Conservation (phyloP, 2,329 filamentous ascomycete genomes). For the Biscogniauxia sp. region DNA sequence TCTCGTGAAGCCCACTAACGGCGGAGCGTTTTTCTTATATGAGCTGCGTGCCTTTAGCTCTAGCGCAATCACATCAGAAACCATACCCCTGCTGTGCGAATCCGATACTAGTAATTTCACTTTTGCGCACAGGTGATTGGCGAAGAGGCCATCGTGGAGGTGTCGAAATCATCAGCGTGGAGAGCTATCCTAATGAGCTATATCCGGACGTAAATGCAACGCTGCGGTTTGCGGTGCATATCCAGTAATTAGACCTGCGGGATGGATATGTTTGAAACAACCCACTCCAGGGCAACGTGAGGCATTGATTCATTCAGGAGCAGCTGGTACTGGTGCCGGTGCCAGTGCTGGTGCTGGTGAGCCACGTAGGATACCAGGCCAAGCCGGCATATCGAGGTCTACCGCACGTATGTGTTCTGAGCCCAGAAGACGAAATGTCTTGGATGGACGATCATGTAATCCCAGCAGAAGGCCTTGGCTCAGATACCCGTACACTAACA, state of each 20-base stretch:
- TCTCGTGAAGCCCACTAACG: conserved; percentile 13
- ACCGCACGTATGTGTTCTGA: background rate
- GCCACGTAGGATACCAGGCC: conserved; percentile 3
- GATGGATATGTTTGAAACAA: background rate
- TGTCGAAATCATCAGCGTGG: conserved; percentile 6
- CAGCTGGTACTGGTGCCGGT: too few relatives aligned
- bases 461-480: background rate
- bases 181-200: background rate
- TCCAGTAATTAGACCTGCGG: background rate
- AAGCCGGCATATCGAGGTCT: conserved; percentile 16
- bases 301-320: too few relatives aligned
- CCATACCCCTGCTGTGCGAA: conserved; percentile 22
- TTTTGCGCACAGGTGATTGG: conserved; percentile 26
- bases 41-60: conserved; percentile 7
- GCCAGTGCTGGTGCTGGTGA: too few relatives aligned
- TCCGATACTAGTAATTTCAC: conserved; percentile 24
- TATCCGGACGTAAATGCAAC: conserved; percentile 4
- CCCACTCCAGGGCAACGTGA: background rate
- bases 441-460: background rate
- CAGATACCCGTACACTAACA: background rate
- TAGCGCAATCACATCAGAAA: conserved; percentile 24
- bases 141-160: conserved; percentile 11
- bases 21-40: conserved; percentile 14
- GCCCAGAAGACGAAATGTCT: background rate
- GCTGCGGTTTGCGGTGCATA: conserved; percentile 8